Evolutionary conservation across 768 basidiomycete species (phyloP).

Genomic region (Tylopilus intermedius): DNA sequence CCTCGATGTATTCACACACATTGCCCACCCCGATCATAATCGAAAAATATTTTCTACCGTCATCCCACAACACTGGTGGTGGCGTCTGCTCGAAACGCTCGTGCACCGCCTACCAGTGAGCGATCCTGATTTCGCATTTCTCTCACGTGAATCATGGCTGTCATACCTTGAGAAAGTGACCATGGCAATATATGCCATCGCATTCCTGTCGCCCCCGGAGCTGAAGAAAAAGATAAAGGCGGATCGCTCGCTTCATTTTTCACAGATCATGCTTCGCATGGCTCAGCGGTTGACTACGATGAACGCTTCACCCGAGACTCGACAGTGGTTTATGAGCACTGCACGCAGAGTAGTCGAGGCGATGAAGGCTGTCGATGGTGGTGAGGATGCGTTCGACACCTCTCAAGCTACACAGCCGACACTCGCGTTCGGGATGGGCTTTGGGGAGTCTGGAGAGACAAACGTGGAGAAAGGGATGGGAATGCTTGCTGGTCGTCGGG

Average conservation of each 20-base stretch:
- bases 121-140: constrained; percentile 67
- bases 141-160: constrained; percentile 63
- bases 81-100: constrained; percentile 61
- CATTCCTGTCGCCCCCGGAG: constrained; percentile 74
- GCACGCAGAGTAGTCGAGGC: constrained; percentile 69
- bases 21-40: constrained; percentile 74
- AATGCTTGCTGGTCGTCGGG: constrained; percentile 66
- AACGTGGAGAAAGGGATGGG: constrained; percentile 69
- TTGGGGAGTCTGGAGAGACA: constrained; percentile 65
- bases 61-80: constrained; percentile 54
- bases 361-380: constrained; percentile 74
- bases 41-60: constrained; percentile 64
- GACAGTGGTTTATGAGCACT: constrained; percentile 48
- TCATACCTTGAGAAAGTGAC: constrained; percentile 74
- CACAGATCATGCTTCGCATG: constrained; percentile 65
- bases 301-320: constrained; percentile 45
- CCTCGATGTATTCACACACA: constrained; percentile 79
- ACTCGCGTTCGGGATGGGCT: constrained; percentile 82
- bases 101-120: constrained; percentile 80
- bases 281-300: constrained; percentile 56
- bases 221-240: constrained; percentile 67
- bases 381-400: constrained; percentile 67
- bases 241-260: constrained; percentile 63
- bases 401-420: constrained; percentile 54
- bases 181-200: constrained; percentile 81